Evolutionary conservation across 768 basidiomycete species (phyloP).

Genomic region (Tricholoma hemisulphureum): DNA sequence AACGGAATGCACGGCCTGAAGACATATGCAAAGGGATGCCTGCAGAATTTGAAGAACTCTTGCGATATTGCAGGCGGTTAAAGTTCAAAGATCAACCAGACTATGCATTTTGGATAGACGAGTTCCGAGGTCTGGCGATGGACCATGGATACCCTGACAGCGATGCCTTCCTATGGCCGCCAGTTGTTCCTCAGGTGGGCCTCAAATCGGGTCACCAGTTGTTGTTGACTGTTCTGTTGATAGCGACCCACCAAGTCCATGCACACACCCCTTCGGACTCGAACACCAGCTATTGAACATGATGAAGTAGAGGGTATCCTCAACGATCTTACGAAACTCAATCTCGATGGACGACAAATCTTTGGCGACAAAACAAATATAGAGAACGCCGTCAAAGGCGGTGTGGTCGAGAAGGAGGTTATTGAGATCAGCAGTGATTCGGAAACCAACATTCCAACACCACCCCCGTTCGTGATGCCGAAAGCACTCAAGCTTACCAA

Average conservation of each 20-base stretch:
- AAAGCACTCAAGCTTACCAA: conserved; percentile 56
- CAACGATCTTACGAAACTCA: conserved; percentile 56
- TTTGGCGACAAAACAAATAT: conserved; percentile 53
- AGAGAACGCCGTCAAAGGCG: conserved; percentile 27
- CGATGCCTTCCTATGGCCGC: conserved; percentile 74
- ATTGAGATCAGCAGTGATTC: conserved; percentile 51
- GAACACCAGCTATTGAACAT: conserved; percentile 33
- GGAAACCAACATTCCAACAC: conserved; percentile 25
- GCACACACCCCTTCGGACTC: conserved; percentile 36
- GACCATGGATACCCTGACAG: conserved; percentile 57
- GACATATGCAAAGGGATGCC: conserved; percentile 69
- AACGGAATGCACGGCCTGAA: conserved; percentile 58
- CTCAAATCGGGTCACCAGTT: conserved; percentile 9
- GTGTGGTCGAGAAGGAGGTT: conserved; percentile 24
- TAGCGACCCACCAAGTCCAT: conserved; percentile 17
- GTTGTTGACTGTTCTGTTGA: conserved; percentile 20
- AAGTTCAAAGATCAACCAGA: conserved; percentile 69
- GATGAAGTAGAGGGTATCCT: conserved; percentile 57
- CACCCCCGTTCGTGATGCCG: conserved; percentile 34
- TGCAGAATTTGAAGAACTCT: conserved; percentile 71
- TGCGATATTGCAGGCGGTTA: conserved; percentile 68
- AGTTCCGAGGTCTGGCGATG: conserved; percentile 60
- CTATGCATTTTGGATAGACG: conserved; percentile 62
- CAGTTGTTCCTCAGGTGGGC: conserved; percentile 40
- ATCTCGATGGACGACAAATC: conserved; percentile 50